phyloP scores from a whole-genome alignment of 305 asterid genomes.

The Fraxinus sp. region DNA sequence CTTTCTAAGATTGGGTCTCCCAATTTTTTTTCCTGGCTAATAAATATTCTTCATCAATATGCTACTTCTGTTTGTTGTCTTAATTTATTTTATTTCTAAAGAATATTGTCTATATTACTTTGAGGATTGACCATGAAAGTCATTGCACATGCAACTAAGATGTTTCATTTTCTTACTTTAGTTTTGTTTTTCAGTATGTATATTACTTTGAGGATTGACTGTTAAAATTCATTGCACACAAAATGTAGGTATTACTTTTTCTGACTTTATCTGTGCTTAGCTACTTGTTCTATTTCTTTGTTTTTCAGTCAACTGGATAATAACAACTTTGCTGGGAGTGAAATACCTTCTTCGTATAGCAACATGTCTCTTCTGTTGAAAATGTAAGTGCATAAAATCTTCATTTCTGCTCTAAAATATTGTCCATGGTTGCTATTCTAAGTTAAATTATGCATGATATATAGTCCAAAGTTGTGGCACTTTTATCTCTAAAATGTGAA shows the following conservation, averaged over 20 bases:
- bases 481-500: not conserved
- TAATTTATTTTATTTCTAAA: not conserved
- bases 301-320: slow-evolving; percentile 88
- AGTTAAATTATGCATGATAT: not conserved
- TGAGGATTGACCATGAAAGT: not conserved
- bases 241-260: not conserved
- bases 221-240: not conserved
- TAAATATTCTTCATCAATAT: not conserved
- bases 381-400: slow-evolving; percentile 58
- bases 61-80: not conserved
- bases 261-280: slow-evolving; percentile 16
- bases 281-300: slow-evolving; percentile 7
- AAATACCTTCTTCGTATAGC: slow-evolving; percentile 71
- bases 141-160: not conserved
- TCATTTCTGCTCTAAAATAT: slow-evolving; percentile 13
- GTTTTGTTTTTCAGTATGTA: not conserved
- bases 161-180: not conserved
- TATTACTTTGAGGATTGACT: not conserved
- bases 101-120: not conserved
- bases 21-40: not conserved
- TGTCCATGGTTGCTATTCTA: not conserved
- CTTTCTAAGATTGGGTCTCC: not conserved
- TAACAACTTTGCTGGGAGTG: slow-evolving; percentile 74
- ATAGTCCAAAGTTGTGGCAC: not conserved
- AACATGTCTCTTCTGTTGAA: slow-evolving; percentile 75